Conservation (phyloP, 2,329 filamentous ascomycete species). For the Tolypocladium ovalisporum region DNA sequence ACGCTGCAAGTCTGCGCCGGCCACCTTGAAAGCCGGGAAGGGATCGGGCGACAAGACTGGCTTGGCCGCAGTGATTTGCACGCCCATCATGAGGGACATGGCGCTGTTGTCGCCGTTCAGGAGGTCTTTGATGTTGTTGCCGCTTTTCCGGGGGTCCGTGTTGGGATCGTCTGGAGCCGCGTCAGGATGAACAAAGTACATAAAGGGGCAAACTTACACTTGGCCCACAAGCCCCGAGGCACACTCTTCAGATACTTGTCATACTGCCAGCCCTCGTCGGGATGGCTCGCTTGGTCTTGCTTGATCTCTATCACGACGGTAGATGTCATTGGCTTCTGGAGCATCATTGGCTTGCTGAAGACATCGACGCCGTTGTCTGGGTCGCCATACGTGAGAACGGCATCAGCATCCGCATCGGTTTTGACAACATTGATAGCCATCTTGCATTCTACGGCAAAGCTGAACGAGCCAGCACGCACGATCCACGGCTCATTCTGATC, state of each 20-base stretch:
- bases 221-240: neutral
- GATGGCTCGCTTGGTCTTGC: neutral
- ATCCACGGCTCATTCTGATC: neutral
- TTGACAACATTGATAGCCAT: constrained; percentile 1
- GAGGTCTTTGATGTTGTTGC: neutral
- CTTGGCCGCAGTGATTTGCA: neutral
- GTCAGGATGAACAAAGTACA: neutral
- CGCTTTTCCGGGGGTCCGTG: neutral
- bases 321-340: neutral
- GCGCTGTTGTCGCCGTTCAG: neutral
- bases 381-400: neutral
- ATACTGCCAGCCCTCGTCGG: neutral
- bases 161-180: neutral
- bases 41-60: neutral
- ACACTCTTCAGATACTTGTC: neutral
- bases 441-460: constrained; percentile 3
- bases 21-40: neutral
- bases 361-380: neutral
- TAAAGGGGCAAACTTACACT: neutral
- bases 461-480: constrained; percentile 1
- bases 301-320: neutral
- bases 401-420: neutral
- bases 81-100: neutral
- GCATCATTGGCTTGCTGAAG: neutral
- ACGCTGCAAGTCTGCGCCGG: no score